phyloP scores from a whole-genome alignment of 2,329 filamentous ascomycete species.

The Aureobasidium namibiae region DNA sequence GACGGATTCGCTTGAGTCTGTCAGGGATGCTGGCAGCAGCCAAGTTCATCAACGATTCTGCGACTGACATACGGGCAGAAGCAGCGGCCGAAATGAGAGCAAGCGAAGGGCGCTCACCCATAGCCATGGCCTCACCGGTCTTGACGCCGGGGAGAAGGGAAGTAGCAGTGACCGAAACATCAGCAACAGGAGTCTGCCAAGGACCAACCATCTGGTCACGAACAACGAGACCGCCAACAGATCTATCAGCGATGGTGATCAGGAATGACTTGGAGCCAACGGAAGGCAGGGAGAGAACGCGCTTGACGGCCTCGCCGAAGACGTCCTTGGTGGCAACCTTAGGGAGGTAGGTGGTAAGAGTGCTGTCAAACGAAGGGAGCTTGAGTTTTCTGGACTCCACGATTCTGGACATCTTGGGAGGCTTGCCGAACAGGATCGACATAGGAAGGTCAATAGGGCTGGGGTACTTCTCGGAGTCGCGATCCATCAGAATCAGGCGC shows the following conservation, averaged over 20 bases:
- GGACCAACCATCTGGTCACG: conserved; percentile 94
- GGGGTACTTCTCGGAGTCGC: conserved; percentile 65
- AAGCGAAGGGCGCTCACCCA: conserved; percentile 85
- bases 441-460: conserved; percentile 83
- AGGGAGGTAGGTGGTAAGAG: conserved; percentile 58
- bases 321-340: conserved; percentile 28
- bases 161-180: conserved; percentile 86
- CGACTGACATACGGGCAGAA: conserved; percentile 93
- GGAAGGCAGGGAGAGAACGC: conserved; percentile 75
- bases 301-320: conserved; percentile 59
- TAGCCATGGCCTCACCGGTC: conserved; percentile 92
- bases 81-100: conserved; percentile 84
- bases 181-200: conserved; percentile 90
- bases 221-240: conserved; percentile 79
- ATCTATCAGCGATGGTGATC: conserved; percentile 91
- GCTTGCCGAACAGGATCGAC: conserved; percentile 79
- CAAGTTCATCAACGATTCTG: conserved; percentile 86
- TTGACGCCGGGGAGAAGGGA: conserved; percentile 64
- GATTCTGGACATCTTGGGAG: conserved; percentile 68
- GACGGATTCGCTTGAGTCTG: conserved; percentile 68
- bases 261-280: conserved; percentile 97
- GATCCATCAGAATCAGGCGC: conserved; percentile 71
- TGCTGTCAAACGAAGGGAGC: conserved; percentile 66
- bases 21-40: conserved; percentile 70
- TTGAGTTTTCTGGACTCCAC: conserved; percentile 62